phyloP scores from a whole-genome alignment of 495 filamentous ascomycete genomes.

The Podospora pseudoanserina region DNA sequence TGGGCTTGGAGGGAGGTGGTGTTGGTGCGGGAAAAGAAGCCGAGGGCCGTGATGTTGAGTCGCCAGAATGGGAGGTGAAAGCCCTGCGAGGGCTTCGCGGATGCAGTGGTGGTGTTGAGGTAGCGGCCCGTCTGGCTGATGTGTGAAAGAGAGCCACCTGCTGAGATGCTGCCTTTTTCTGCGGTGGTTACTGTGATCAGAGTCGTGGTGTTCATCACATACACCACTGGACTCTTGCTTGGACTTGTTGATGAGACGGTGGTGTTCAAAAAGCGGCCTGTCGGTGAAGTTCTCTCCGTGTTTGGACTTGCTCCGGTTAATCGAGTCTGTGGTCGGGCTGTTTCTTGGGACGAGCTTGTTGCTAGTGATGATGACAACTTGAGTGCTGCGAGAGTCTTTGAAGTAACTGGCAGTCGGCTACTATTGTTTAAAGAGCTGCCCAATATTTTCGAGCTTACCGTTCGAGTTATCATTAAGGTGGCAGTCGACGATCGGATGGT shows the following conservation, averaged over 20 bases:
- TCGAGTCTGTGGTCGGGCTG: neutral
- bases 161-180: neutral
- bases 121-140: neutral
- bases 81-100: neutral
- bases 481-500: neutral
- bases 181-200: slow-evolving; percentile 2
- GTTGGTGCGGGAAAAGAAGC: neutral
- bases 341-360: neutral
- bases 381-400: neutral
- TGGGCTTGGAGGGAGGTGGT: neutral
- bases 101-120: neutral
- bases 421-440: neutral
- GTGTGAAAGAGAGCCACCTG: neutral
- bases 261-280: slow-evolving; percentile 5
- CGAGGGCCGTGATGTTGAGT: neutral
- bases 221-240: neutral
- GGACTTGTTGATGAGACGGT: neutral
- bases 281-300: neutral
- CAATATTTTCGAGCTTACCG: neutral
- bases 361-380: neutral
- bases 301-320: neutral
- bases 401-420: neutral
- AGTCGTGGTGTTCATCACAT: neutral
- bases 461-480: neutral
- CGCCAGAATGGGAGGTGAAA: neutral